Evolutionary conservation across 768 basidiomycete genomes (phyloP), one percentile per base, ranked within the genome.

Genomic region (Dentipellis sp.): DNA sequence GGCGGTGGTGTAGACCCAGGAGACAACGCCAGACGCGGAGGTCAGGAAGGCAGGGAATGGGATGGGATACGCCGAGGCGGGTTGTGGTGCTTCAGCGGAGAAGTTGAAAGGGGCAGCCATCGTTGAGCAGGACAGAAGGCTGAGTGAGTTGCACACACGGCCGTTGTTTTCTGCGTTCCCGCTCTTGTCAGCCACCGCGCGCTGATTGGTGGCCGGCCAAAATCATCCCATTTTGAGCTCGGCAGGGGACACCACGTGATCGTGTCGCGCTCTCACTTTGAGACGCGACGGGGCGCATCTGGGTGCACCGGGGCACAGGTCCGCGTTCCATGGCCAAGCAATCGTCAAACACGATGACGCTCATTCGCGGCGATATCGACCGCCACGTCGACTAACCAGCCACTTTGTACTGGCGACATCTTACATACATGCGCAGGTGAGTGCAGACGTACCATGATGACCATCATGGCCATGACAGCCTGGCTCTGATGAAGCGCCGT

Each of bases 1-100:
- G 37, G 72, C 59, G n/a, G 84, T 81, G 2, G 89, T 90, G 68
- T 78, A 86, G 38, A 86, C 66, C 84, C 88, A 88, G 37, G 66
- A 67, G 11, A 50, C 67, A 7, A 59, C 59, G 42, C 66, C 69
- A 22, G 67, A 67, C 22, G 70, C 55, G 38, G 72, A 57, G 12
- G 71, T 59, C 53, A 81, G 63, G 62, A 81, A 72, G 8, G 79
- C 73, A 21, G 78, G 68, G n/a, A 77, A 61, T 14, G 78, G 78
- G 59, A 81, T 69, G 53, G 72, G 71, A 58, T 77, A 45, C 9
- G 42, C 42, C 42, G 16, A 19, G 42, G 42, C n/a, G 29, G 29
- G 29, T 29, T 3, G 3, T 29, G 29, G 29, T 29, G 29, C 29
- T 29, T 29, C 29, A 29, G 29, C 10, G 42, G 59, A 9, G 71